phyloP scores from a whole-genome alignment of 2,329 filamentous ascomycete species.

The Orbilia ellipsospora region DNA sequence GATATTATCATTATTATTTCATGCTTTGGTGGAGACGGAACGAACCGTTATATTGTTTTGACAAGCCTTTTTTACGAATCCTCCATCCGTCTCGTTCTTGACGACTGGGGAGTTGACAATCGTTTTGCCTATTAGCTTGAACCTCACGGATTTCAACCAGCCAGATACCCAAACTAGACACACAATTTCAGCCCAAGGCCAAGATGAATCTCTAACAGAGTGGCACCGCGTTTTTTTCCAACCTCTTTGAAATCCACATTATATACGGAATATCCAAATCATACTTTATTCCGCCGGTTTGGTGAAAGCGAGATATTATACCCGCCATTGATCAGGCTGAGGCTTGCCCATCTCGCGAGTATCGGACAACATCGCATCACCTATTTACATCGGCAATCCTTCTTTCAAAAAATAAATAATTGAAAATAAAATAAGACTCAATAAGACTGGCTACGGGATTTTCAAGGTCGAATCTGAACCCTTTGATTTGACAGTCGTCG shows the following conservation, averaged over 20 bases:
- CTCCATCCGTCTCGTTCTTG: conserved; percentile 25
- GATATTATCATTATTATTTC: background rate
- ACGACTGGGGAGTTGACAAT: conserved; percentile 13
- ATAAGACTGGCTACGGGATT: background rate
- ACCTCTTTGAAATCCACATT: conserved; percentile 17
- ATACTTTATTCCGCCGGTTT: conserved; percentile 15
- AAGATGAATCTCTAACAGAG: conserved; percentile 41
- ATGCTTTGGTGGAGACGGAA: background rate
- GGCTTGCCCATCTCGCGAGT: conserved; percentile 35
- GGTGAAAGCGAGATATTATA: conserved; percentile 23
- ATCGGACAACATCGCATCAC: conserved; percentile 45
- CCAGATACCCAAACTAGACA: background rate
- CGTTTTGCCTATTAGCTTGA: background rate
- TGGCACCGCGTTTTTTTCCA: conserved; percentile 21
- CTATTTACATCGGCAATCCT: conserved; percentile 12
- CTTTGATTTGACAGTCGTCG: background rate
- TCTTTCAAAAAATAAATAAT: background rate
- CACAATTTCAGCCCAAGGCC: conserved; percentile 8
- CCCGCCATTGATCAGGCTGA: conserved; percentile 3
- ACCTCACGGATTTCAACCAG: conserved; percentile 22
- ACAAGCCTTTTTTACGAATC: conserved; percentile 24
- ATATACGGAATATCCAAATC: conserved; percentile 8
- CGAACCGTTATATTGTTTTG: background rate
- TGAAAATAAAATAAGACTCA: conserved; percentile 6
- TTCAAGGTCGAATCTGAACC: too few relatives aligned